A percentile compares a stretch with the other conserved stretches of the same genome.
phyloP scores from a whole-genome alignment of 1,139 yeast genomes.

The Suhomyces bokatorum region DNA sequence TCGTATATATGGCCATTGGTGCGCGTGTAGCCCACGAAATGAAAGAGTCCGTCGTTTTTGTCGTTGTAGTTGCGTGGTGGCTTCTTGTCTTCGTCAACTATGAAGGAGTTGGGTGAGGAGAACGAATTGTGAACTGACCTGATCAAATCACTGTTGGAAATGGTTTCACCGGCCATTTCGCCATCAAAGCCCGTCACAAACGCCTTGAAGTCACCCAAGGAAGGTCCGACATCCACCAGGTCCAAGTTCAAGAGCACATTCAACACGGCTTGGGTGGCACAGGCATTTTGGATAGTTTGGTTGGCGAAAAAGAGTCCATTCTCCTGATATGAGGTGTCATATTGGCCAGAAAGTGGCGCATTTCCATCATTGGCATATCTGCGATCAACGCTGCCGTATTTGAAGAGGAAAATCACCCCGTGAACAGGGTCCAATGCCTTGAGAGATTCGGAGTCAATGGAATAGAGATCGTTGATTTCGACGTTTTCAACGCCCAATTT shows the following conservation, averaged over 20 bases:
- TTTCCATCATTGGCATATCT: conserved; percentile 28
- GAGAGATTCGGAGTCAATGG: conserved; percentile 53
- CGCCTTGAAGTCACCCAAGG: conserved; percentile 47
- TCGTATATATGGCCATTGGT: conserved; percentile 56
- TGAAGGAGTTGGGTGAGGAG: conserved; percentile 51
- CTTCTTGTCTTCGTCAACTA: conserved; percentile 45
- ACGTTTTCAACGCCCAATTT: conserved; percentile 56
- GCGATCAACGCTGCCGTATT: conserved; percentile 49
- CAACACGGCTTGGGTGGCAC: conserved; percentile 78
- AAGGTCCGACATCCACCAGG: conserved; percentile 50
- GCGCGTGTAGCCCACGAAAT: conserved; percentile 59
- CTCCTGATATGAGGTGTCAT: conserved; percentile 39
- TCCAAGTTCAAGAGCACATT: conserved; percentile 51
- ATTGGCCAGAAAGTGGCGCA: conserved; percentile 46
- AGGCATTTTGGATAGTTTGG: conserved; percentile 69
- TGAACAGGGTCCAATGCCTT: conserved; percentile 45
- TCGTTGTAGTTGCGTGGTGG: conserved; percentile 33
- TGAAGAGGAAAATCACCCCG: conserved; percentile 67
- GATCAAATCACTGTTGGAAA: conserved; percentile 61
- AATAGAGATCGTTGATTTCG: conserved; percentile 60
- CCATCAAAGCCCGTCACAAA: conserved; percentile 60
- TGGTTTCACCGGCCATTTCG: conserved; percentile 61
- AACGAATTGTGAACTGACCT: conserved; percentile 65
- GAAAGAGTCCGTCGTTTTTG: conserved; percentile 58
- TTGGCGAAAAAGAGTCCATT: conserved; percentile 58